These are phyloP conservation scores for Seiridium cupressi DNA, from an alignment of 2,329 filamentous ascomycete species.

Conservation along the genomic window DNA sequence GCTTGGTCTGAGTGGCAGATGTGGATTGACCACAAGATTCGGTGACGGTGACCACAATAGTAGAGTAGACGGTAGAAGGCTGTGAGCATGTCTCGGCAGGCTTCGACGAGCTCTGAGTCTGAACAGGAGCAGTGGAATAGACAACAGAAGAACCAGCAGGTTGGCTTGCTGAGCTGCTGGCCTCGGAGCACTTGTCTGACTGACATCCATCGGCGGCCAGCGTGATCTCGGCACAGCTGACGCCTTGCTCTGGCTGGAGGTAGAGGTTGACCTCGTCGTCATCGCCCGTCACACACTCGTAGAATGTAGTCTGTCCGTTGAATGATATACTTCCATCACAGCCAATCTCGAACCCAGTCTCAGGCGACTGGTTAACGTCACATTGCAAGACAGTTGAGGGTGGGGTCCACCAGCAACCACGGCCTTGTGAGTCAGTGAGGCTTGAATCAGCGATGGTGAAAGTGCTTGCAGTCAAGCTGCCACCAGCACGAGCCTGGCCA, in stretches of 20 bases:
- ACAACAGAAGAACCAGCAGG: background rate
- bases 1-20: background rate
- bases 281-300: conserved; percentile 58
- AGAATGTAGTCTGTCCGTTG: conserved; percentile 52
- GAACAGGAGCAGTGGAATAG: background rate
- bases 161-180: conserved; percentile 3
- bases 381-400: conserved; percentile 61
- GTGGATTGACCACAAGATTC: background rate
- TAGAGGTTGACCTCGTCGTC: conserved; percentile 56
- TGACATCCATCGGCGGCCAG: conserved; percentile 38
- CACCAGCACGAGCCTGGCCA: conserved; percentile 60
- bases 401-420: conserved; percentile 63
- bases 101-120: background rate
- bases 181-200: conserved; percentile 8
- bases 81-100: background rate
- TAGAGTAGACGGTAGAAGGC: background rate
- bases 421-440: conserved; percentile 53
- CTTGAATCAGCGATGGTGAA: conserved; percentile 56
- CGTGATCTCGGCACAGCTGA: conserved; percentile 46
- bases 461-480: conserved; percentile 41
- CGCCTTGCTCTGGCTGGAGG: conserved; percentile 21
- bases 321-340: conserved; percentile 51
- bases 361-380: conserved; percentile 49
- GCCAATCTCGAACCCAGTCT: conserved; percentile 54
- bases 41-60: background rate